A percentile compares a stretch with the other conserved stretches of the same genome.
phyloP scores from a whole-genome alignment of 1,284 basidiomycete species.

The Apiotrichum siamense region DNA sequence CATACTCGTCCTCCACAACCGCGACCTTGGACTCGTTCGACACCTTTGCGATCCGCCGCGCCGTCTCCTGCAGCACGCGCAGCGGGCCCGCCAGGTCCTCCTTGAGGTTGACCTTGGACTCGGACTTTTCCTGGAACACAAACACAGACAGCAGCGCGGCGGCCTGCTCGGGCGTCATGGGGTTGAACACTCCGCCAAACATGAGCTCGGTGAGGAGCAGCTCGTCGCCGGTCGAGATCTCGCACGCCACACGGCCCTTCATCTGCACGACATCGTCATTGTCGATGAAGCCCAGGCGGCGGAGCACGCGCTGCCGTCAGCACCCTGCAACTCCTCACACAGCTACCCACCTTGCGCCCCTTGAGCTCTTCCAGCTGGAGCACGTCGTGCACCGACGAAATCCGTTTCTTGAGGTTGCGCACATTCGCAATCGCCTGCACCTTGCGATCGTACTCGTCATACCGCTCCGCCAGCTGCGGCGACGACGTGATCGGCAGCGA shows the following conservation, averaged over 20 bases:
- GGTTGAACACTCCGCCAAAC: conserved; percentile 94
- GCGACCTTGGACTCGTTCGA: conserved; percentile 86
- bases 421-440: conserved; percentile 65
- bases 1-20: conserved; percentile 90
- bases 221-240: conserved; percentile 97
- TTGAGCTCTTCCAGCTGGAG: conserved; percentile 97
- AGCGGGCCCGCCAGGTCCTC: conserved; percentile 90
- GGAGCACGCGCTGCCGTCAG: conserved; percentile 62
- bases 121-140: conserved; percentile 96
- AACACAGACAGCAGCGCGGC: conserved; percentile 92
- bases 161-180: conserved; percentile 81
- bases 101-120: conserved; percentile 75
- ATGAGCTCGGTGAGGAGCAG: conserved; percentile 92
- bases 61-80: conserved; percentile 90
- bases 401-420: conserved; percentile 71
- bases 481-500: conserved; percentile 69
- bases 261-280: conserved; percentile 90
- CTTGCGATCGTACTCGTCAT: conserved; percentile 73
- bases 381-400: conserved; percentile 83
- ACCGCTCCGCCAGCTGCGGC: conserved; percentile 67
- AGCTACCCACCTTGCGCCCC: conserved; percentile 60
- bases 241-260: conserved; percentile 97
- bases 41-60: conserved; percentile 89
- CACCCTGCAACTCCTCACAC: too few relatives aligned
- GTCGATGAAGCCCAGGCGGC: conserved; percentile 85